These are phyloP conservation scores for Penicillium ochrochloron DNA, from an alignment of 495 filamentous ascomycete species.

Conservation along the genomic window DNA sequence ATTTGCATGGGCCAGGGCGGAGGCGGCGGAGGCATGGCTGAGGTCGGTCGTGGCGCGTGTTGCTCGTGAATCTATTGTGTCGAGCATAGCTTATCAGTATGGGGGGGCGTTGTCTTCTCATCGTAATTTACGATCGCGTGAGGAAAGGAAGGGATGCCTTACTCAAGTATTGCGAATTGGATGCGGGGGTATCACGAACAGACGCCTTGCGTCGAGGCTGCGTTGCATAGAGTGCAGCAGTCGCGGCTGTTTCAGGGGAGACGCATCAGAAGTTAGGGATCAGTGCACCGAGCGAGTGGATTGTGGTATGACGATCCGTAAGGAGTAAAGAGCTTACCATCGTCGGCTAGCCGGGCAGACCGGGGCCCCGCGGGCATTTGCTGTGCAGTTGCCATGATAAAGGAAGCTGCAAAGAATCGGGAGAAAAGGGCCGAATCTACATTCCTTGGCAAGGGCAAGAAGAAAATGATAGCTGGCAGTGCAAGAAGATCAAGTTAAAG, in stretches of 20 bases:
- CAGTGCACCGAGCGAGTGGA: constrained; percentile 9
- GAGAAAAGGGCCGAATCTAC: constrained; percentile 25
- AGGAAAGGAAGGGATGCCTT: constrained; percentile 29
- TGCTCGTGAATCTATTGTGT: constrained; percentile 66
- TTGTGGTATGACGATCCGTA: constrained; percentile 16
- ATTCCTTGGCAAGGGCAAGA: constrained; percentile 7
- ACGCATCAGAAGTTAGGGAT: constrained; percentile 23
- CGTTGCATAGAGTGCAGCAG: constrained; percentile 57
- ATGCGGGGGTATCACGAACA: constrained; percentile 35
- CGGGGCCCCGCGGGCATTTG: constrained; percentile 35
- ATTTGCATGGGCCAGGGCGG: constrained; percentile 75
- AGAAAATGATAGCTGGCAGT: background rate
- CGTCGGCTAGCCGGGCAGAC: constrained; percentile 45
- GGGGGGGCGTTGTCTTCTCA: background rate
- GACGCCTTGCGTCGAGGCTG: constrained; percentile 47
- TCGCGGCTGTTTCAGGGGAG: constrained; percentile 47
- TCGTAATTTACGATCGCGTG: constrained; percentile 6
- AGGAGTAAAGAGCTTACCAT: constrained; percentile 38
- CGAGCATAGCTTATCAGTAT: constrained; percentile 13
- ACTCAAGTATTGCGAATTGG: constrained; percentile 33
- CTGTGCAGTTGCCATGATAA: constrained; percentile 40
- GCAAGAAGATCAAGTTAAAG: constrained; percentile 3
- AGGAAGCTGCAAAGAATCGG: constrained; percentile 8
- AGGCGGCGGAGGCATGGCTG: constrained; percentile 69
- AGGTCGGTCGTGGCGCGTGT: constrained; percentile 71